Percentiles rank a stretch among this genome's conserved stretches.
phyloP scores from a whole-genome alignment of 345 rosid genomes.

The Barbarea vulgaris region DNA sequence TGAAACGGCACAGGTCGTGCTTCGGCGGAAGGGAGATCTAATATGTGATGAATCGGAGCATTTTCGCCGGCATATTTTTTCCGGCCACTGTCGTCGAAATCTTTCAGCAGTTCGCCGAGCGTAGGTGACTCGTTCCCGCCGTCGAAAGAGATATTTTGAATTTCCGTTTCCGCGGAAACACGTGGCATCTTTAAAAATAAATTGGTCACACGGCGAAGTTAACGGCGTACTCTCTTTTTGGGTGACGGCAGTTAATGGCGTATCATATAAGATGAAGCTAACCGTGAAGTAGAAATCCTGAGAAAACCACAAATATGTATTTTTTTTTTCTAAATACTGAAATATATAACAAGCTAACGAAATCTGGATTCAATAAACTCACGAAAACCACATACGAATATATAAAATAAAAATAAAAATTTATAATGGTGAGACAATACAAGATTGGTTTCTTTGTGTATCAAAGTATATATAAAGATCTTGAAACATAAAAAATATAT shows the following conservation, averaged over 20 bases:
- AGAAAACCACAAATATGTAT: background rate
- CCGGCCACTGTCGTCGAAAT: slow-evolving; percentile 51
- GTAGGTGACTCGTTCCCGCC: slow-evolving; percentile 47
- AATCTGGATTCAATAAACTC: slow-evolving; percentile 3
- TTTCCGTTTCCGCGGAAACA: slow-evolving; percentile 30
- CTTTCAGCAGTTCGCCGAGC: slow-evolving; percentile 67
- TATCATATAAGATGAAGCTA: slow-evolving; percentile 7
- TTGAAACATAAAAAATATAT: background rate
- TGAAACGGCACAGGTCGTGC: slow-evolving; percentile 59
- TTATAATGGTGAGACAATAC: background rate
- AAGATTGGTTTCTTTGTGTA: background rate
- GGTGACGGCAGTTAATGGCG: background rate
- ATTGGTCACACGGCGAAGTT: background rate
- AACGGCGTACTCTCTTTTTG: slow-evolving; percentile 2
- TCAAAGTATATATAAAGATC: background rate
- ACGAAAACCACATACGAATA: background rate
- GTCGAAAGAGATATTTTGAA: background rate
- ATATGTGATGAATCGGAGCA: slow-evolving; percentile 53
- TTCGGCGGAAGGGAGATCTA: slow-evolving; percentile 42
- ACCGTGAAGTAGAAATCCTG: slow-evolving; percentile 1
- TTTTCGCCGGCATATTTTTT: slow-evolving; percentile 56
- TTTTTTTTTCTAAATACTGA: too few relatives aligned
- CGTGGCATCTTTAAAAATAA: slow-evolving; percentile 27
- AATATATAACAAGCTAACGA: background rate
- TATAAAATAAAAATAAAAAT: too few relatives aligned